Evolutionary conservation across 768 basidiomycete species (phyloP), one percentile per base, ranked within the genome.

Genomic region (Trametes sanguinea): DNA sequence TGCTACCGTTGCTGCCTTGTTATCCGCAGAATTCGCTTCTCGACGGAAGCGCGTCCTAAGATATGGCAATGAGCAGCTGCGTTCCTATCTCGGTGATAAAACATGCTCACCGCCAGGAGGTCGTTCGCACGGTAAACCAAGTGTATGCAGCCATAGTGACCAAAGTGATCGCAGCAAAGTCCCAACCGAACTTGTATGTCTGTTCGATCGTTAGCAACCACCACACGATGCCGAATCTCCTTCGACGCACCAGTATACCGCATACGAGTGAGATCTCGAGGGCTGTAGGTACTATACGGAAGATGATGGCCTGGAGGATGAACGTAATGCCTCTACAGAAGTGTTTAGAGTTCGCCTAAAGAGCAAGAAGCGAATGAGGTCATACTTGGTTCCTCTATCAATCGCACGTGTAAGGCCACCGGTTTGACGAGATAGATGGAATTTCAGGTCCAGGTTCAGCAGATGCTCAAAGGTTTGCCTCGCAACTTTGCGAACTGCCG

Each of bases 131-230:
- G 1, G 97, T 99, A 72, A 96, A 99, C 95, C 95, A 98, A 0
- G 94, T 92, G 72, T 99, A 99, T 3, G 90, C 85, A 2, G 82
- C 90, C 81, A 99, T 86, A 0, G 96, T 92, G 1, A 83, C 74
- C 1, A 85, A 81, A 0, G 95, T 98, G 47, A 98, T 86, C 2
- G 90, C 93, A 4, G 97, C 96, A 74, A 95, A 99, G 72, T 97
- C 89, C 89, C 90, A 94, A 8, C 97, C 97, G 69, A 97, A 99
- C 72, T 98, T 96, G 70, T 92, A 98, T 2, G 94, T 95, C 95
- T 97, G 59, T 22, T 14, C 33, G 54, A 1, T 7, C 30, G 16
- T 48, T 6, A 16, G 33, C 8, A 6, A 27, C n/a, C 4, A 14
- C 9, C 2, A 9, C 3, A 59, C 22, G 22, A 22, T 22, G 22